phyloP scores from a whole-genome alignment of 208 protist species.

The Leishmania turanica region DNA sequence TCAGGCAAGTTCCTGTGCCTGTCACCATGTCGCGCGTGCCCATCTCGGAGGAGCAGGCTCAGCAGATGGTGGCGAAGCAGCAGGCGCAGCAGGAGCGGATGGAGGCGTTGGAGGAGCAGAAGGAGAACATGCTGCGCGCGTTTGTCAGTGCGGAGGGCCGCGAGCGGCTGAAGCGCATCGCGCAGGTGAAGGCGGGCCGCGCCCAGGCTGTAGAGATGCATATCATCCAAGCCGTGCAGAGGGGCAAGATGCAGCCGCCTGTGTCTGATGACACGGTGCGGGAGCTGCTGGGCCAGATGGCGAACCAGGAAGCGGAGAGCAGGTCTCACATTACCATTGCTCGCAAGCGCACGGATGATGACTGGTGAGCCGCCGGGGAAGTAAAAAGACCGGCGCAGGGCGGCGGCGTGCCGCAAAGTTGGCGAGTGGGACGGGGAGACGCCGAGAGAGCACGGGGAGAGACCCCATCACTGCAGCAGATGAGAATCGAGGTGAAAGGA shows the following conservation, averaged over 20 bases:
- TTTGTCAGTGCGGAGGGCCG: conserved; percentile 87
- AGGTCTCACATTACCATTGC: conserved; percentile 86
- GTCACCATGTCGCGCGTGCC: conserved; percentile 67
- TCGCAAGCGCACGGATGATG: conserved; percentile 88
- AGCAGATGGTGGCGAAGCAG: conserved; percentile 90
- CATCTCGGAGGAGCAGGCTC: conserved; percentile 88
- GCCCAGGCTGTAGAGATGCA: conserved; percentile 84
- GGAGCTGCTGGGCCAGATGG: conserved; percentile 69
- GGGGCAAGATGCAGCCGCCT: conserved; percentile 87
- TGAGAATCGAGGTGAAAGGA: background rate
- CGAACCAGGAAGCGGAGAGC: conserved; percentile 51
- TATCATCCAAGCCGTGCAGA: conserved; percentile 89
- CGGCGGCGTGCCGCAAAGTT: background rate
- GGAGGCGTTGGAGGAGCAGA: conserved; percentile 85
- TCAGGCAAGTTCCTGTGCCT: background rate
- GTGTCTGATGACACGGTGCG: conserved; percentile 85
- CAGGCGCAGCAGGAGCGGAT: conserved; percentile 82
- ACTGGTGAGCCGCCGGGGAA: conserved; percentile 64
- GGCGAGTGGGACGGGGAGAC: background rate
- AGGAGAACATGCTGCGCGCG: conserved; percentile 85
- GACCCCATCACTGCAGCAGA: background rate
- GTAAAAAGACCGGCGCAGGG: background rate
- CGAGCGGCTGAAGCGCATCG: conserved; percentile 89
- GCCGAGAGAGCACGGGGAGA: background rate
- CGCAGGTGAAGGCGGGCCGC: conserved; percentile 86